phyloP scores from a whole-genome alignment of 1,284 basidiomycete species.

The Baeospora myosura region DNA sequence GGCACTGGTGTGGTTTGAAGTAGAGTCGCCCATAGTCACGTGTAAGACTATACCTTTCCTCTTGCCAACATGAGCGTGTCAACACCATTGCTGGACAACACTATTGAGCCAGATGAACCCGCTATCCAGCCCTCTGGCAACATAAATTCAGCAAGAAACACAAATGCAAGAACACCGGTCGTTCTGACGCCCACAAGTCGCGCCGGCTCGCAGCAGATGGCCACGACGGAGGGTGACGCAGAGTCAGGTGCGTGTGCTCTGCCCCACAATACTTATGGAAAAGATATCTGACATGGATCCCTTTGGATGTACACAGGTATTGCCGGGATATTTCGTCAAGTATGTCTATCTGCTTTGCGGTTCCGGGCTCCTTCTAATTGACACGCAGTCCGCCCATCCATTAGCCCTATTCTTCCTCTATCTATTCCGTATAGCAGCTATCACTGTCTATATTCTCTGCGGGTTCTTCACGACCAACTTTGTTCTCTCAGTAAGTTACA shows the following conservation, averaged over 20 bases:
- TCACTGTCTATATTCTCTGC: slow-evolving; percentile 82
- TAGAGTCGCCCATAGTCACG: too few species aligned
- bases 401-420: slow-evolving; percentile 78
- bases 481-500: slow-evolving; percentile 69
- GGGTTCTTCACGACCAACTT: slow-evolving; percentile 85
- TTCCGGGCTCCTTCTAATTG: neutral
- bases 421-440: slow-evolving; percentile 78
- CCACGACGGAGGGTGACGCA: slow-evolving; percentile 51
- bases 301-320: slow-evolving; percentile 39
- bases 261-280: too few species aligned
- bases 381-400: slow-evolving; percentile 71
- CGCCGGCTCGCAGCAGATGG: slow-evolving; percentile 34
- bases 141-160: too few species aligned
- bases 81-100: slow-evolving; percentile 43
- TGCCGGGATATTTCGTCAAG: slow-evolving; percentile 69
- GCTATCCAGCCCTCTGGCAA: neutral
- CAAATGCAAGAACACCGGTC: slow-evolving; percentile 33
- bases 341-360: slow-evolving; percentile 23
- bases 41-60: slow-evolving; percentile 3
- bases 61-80: slow-evolving; percentile 34
- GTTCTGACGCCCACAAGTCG: slow-evolving; percentile 51
- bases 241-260: slow-evolving; percentile 53
- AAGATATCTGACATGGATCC: slow-evolving; percentile 4
- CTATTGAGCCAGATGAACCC: slow-evolving; percentile 5
- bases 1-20: neutral